Evolutionary conservation across 1,284 basidiomycete genomes (phyloP).

Genomic region (Irpex lacteus): DNA sequence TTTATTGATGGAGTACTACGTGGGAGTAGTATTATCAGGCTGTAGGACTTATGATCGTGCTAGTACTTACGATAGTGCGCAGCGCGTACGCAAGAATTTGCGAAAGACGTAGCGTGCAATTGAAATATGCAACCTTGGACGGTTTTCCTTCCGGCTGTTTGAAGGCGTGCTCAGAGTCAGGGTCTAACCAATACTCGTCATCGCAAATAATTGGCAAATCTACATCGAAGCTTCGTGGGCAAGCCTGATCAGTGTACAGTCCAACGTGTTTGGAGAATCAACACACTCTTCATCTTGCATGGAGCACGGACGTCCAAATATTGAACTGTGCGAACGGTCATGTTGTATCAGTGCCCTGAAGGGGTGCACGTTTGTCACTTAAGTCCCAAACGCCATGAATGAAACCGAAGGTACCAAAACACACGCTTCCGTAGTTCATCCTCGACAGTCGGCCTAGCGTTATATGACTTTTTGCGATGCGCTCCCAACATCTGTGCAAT

Average conservation of each 20-base stretch:
- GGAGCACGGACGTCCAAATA: constrained; percentile 48
- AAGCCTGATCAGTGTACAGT: background rate
- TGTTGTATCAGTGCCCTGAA: background rate
- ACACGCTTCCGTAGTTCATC: constrained; percentile 54
- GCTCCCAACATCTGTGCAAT: constrained; percentile 42
- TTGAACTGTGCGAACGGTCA: background rate
- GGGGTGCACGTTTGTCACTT: background rate
- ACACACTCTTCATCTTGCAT: constrained; percentile 79
- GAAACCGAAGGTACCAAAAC: background rate
- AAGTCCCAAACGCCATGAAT: background rate
- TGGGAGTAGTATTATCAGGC: background rate
- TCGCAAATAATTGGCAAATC: constrained; percentile 59
- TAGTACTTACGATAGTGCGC: constrained; percentile 45
- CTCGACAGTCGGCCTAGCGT: constrained; percentile 25
- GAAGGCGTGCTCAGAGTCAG: constrained; percentile 40
- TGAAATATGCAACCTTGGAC: constrained; percentile 47
- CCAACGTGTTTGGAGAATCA: background rate
- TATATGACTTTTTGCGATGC: constrained; percentile 32
- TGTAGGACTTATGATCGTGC: background rate
- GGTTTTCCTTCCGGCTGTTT: constrained; percentile 45
- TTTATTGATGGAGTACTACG: background rate
- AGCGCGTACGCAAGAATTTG: constrained; percentile 55
- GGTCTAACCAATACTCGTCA: constrained; percentile 60
- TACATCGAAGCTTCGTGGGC: constrained; percentile 47
- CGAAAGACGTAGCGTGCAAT: constrained; percentile 49